phyloP scores from a whole-genome alignment of 805 yeast genomes.

The Ogataea polymorpha region DNA sequence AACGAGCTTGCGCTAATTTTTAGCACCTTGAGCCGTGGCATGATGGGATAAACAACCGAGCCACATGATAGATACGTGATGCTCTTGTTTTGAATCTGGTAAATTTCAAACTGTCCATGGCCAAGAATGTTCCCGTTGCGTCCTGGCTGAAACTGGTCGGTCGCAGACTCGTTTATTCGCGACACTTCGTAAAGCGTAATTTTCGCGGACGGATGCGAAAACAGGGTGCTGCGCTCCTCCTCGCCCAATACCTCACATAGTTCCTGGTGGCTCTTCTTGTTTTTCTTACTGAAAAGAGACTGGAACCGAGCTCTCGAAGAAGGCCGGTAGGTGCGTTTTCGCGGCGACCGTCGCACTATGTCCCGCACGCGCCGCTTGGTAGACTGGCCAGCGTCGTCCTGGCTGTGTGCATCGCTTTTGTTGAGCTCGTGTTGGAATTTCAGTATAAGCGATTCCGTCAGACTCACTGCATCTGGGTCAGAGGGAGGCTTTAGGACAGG shows the following conservation, averaged over 20 bases:
- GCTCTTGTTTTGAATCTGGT: slow-evolving; percentile 49
- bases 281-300: slow-evolving; percentile 14
- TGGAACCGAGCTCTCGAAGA: slow-evolving; percentile 15
- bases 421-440: slow-evolving; percentile 19
- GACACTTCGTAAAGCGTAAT: slow-evolving; percentile 18
- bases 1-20: slow-evolving; percentile 48
- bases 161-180: background rate
- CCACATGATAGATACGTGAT: slow-evolving; percentile 68
- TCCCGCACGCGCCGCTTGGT: slow-evolving; percentile 8
- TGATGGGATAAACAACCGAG: slow-evolving; percentile 66
- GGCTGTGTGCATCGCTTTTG: background rate
- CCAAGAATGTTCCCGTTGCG: slow-evolving; percentile 49
- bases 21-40: slow-evolving; percentile 60
- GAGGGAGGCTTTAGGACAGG: background rate
- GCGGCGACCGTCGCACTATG: slow-evolving; percentile 15
- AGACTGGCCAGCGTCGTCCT: background rate
- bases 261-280: slow-evolving; percentile 5
- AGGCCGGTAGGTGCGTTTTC: slow-evolving; percentile 13
- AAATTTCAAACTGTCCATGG: slow-evolving; percentile 58
- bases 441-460: slow-evolving; percentile 19
- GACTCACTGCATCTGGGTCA: slow-evolving; percentile 12
- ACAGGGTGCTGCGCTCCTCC: slow-evolving; percentile 14
- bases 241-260: background rate
- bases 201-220: slow-evolving; percentile 10
- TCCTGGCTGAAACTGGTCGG: slow-evolving; percentile 2